A percentile compares a stretch with the other conserved stretches of the same genome.
These are phyloP conservation scores for Crassisporium funariophilum DNA, from an alignment of 768 basidiomycete species.

Conservation along the genomic window DNA sequence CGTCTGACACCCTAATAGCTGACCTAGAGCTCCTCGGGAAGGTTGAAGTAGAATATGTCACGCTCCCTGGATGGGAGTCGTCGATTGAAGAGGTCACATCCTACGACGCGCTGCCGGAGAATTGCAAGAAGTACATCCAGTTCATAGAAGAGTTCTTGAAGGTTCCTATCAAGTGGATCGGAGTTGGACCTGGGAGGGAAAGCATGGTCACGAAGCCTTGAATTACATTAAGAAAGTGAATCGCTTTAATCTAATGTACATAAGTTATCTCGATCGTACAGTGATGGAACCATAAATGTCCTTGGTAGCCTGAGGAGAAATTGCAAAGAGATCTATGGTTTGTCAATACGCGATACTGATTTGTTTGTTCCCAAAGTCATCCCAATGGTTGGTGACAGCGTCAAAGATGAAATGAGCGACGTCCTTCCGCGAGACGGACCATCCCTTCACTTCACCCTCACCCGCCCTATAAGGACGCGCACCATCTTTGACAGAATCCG, in stretches of 20 bases:
- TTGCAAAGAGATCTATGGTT: not conserved
- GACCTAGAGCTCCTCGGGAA: constrained; percentile 79
- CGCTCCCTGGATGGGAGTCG: constrained; percentile 88
- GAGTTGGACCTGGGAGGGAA: constrained; percentile 86
- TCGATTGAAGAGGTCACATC: constrained; percentile 64
- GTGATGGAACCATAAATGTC: not conserved
- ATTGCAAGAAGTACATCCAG: constrained; percentile 82
- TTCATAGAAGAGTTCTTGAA: constrained; percentile 80
- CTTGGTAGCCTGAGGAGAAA: not conserved
- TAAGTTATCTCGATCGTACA: too few species aligned
- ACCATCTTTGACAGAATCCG: constrained; percentile 34
- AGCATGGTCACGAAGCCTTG: constrained; percentile 56
- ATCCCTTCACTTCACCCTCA: constrained; percentile 44
- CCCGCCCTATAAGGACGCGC: constrained; percentile 44
- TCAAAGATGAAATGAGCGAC: constrained; percentile 66
- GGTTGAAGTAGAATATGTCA: constrained; percentile 86
- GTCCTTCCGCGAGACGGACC: constrained; percentile 57
- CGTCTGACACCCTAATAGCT: constrained; percentile 45
- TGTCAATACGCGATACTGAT: constrained; percentile 51
- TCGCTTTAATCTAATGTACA: constrained; percentile 2
- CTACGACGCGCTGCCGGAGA: constrained; percentile 79
- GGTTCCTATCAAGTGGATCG: constrained; percentile 88
- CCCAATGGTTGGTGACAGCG: constrained; percentile 47
- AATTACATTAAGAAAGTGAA: constrained; percentile 1
- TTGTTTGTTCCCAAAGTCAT: constrained; percentile 49